Evolutionary conservation across 1,139 yeast genomes (phyloP).

Genomic region (Pichia inconspicua): DNA sequence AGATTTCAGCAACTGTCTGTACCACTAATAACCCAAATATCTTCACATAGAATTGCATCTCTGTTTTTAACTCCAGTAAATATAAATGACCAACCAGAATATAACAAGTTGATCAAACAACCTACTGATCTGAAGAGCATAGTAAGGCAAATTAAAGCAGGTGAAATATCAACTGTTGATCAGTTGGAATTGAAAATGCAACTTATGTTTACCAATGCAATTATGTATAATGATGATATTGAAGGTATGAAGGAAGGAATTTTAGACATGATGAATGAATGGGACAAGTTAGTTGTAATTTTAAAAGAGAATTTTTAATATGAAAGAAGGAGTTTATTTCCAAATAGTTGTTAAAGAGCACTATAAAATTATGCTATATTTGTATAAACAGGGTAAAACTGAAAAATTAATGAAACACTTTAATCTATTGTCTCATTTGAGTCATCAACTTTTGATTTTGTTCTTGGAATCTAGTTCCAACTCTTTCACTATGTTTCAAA

Average conservation of each 20-base stretch:
- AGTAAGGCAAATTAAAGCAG: constrained; percentile 49
- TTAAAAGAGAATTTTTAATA: constrained; percentile 30
- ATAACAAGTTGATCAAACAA: constrained; percentile 49
- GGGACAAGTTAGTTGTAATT: constrained; percentile 42
- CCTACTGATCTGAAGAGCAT: constrained; percentile 67
- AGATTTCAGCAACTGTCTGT: constrained; percentile 48
- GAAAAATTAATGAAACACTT: neutral
- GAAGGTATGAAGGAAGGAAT: constrained; percentile 59
- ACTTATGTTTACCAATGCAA: constrained; percentile 76
- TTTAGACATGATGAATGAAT: constrained; percentile 58
- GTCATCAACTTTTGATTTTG: constrained; percentile 62
- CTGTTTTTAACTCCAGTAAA: constrained; percentile 67
- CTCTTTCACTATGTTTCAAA: constrained; percentile 96
- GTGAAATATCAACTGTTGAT: constrained; percentile 39
- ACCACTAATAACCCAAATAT: constrained; percentile 55
- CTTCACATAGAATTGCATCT: constrained; percentile 67
- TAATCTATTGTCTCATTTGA: constrained; percentile 29
- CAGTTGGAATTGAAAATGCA: constrained; percentile 63
- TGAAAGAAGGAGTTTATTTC: neutral
- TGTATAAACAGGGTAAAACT: constrained; percentile 2
- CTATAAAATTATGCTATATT: constrained; percentile 2
- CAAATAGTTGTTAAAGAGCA: neutral
- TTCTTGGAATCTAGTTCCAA: constrained; percentile 98
- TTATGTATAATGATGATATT: constrained; percentile 63
- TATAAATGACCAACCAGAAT: constrained; percentile 61